Evolutionary conservation across 2,329 filamentous ascomycete species (phyloP), one percentile per base, ranked within the genome.

Genomic region (Bisporella sp.): DNA sequence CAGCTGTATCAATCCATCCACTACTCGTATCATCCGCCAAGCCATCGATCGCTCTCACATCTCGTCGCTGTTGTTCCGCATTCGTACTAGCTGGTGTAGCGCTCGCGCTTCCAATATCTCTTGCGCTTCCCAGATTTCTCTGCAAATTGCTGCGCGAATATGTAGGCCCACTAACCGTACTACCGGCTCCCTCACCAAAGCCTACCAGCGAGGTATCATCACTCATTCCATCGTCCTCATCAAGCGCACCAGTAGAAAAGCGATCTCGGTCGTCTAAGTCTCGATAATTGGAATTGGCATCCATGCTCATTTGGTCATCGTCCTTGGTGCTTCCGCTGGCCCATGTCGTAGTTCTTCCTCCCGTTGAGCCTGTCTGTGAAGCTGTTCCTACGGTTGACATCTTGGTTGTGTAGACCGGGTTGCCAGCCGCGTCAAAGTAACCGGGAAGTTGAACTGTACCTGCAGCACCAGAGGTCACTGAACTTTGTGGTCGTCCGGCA

Each of bases 371-470:
- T 0, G 91, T 96, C 2, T 91, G 92, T 58, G 87, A 92, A 31
- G 92, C 92, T 45, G 85, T 89, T 52, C 92, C 92, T 29, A 96
- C 91, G 0, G 92, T 97, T 71, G 87, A 93, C 70, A 84, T 93
- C 81, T 78, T 89, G 71, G 73, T 92, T 54, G 73, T 77, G 57
- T 54, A 76, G 61, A 72, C 81, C 59, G 74, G 87, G 64, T 84
- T 84, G 31, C 86, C 80, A 60, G 81, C 84, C 46, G 79, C 77
- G 63, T 96, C 90, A 60, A 96, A 96, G 72, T 92, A 96, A 33
- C 85, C 83, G 1, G 83, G 78, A 31, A 74, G 78, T 41, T 64
- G 61, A 8, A 59, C 61, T 13, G 46, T 50, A 64, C 61, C 48
- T 68, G 55, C 55, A 64, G 57, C 57, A 62, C 60, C 60, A 59